Evolutionary conservation across 495 filamentous ascomycete genomes (phyloP).

Genomic region (Penicillium roqueforti): DNA sequence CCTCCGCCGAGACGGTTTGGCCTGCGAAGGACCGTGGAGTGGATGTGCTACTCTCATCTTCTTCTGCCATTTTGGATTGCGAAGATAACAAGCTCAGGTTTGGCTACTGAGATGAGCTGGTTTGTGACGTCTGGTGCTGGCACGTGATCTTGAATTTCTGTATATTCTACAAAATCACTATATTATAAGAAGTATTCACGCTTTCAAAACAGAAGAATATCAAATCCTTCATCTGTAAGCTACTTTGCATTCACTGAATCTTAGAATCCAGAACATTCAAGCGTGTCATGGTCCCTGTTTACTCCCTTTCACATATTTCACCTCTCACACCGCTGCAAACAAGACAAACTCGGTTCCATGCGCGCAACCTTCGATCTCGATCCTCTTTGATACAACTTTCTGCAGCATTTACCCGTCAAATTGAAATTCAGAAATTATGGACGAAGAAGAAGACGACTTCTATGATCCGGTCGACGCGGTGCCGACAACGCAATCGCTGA

Average conservation of each 20-base stretch:
- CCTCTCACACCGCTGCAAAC: constrained; percentile 29
- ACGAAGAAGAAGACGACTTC: constrained; percentile 53
- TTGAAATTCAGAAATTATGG: constrained; percentile 31
- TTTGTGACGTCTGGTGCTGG: constrained; percentile 17
- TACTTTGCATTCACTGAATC: no score
- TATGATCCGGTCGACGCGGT: constrained; percentile 48
- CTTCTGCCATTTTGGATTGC: constrained; percentile 29
- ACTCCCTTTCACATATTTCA: not conserved
- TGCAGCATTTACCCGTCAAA: constrained; percentile 6
- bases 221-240: no score
- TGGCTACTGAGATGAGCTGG: not conserved
- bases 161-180: not conserved
- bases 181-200: not conserved
- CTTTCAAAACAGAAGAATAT: not conserved
- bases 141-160: constrained; percentile 19
- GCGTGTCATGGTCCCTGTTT: no score
- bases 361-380: constrained; percentile 20
- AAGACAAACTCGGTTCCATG: constrained; percentile 30
- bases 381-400: constrained; percentile 18
- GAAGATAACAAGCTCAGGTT: not conserved
- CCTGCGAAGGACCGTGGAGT: constrained; percentile 61
- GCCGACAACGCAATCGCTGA: constrained; percentile 26
- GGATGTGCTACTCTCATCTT: constrained; percentile 35
- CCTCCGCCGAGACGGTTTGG: constrained; percentile 76
- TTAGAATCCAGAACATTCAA: no score